These are phyloP conservation scores for Colletotrichum liaoningense DNA, from an alignment of 2,329 filamentous ascomycete species.

Conservation along the genomic window DNA sequence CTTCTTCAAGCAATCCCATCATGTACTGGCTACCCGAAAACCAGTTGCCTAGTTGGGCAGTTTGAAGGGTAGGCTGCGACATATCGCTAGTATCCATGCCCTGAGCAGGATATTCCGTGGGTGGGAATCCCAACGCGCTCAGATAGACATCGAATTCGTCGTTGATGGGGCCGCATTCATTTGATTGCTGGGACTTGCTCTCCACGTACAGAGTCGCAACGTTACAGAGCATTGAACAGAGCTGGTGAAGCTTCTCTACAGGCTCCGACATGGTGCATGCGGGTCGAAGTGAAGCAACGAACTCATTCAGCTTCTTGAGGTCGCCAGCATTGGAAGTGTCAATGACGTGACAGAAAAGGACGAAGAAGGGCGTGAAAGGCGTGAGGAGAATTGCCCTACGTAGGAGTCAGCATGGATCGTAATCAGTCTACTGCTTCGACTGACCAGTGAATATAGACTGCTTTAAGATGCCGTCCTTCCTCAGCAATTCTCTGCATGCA, in stretches of 20 bases:
- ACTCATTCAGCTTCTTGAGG: slow-evolving; percentile 65
- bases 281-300: slow-evolving; percentile 57
- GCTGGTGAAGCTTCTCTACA: slow-evolving; percentile 63
- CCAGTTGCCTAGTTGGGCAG: slow-evolving; percentile 70
- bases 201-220: slow-evolving; percentile 72
- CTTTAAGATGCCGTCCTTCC: slow-evolving; percentile 52
- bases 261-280: slow-evolving; percentile 30
- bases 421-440: slow-evolving; percentile 18
- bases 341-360: slow-evolving; percentile 68
- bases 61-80: slow-evolving; percentile 42
- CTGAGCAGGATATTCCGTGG: slow-evolving; percentile 43
- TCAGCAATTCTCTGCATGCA: slow-evolving; percentile 52
- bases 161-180: slow-evolving; percentile 61
- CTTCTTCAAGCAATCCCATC: slow-evolving; percentile 73
- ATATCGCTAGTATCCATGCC: slow-evolving; percentile 45
- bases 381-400: slow-evolving; percentile 64
- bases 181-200: slow-evolving; percentile 63
- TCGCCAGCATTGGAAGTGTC: slow-evolving; percentile 66
- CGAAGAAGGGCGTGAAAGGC: slow-evolving; percentile 70
- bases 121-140: slow-evolving; percentile 71
- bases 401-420: slow-evolving; percentile 34
- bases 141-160: slow-evolving; percentile 75
- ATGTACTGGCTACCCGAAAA: slow-evolving; percentile 74
- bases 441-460: slow-evolving; percentile 65
- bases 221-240: slow-evolving; percentile 71